Evolutionary conservation across 768 basidiomycete genomes (phyloP).

Genomic region (Tulasnella sp.): DNA sequence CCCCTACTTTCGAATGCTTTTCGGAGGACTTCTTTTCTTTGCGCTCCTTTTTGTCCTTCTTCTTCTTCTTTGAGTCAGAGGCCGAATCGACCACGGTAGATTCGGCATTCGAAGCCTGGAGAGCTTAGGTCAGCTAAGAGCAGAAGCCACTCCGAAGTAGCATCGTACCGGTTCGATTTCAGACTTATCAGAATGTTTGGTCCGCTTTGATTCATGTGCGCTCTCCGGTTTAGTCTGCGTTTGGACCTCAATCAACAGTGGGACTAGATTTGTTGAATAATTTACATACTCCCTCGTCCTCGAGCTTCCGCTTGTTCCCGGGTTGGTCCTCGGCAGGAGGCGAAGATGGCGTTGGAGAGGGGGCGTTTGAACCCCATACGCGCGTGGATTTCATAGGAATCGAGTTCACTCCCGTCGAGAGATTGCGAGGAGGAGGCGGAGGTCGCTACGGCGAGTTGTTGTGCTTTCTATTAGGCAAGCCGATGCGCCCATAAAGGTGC

Average conservation of each 20-base stretch:
- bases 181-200: not conserved
- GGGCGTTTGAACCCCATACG: slow-evolving; percentile 17
- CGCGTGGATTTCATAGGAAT: not conserved
- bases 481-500: not conserved
- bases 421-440: not conserved
- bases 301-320: slow-evolving; percentile 29
- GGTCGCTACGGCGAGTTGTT: not conserved
- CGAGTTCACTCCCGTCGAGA: not conserved
- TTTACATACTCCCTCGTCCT: not conserved
- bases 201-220: not conserved
- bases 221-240: not conserved
- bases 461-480: not conserved
- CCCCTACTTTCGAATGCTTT: not conserved
- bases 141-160: not conserved
- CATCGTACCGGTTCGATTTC: not conserved
- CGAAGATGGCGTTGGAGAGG: slow-evolving; percentile 28
- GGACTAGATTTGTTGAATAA: not conserved
- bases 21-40: slow-evolving; percentile 42
- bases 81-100: slow-evolving; percentile 30
- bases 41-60: slow-evolving; percentile 33
- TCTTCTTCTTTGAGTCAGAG: slow-evolving; percentile 11
- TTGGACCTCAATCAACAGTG: not conserved
- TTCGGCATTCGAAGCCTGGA: slow-evolving; percentile 26
- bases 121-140: not conserved
- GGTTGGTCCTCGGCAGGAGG: slow-evolving; percentile 10